Conservation (phyloP, 768 basidiomycete species). For the Tricholomella constricta region DNA sequence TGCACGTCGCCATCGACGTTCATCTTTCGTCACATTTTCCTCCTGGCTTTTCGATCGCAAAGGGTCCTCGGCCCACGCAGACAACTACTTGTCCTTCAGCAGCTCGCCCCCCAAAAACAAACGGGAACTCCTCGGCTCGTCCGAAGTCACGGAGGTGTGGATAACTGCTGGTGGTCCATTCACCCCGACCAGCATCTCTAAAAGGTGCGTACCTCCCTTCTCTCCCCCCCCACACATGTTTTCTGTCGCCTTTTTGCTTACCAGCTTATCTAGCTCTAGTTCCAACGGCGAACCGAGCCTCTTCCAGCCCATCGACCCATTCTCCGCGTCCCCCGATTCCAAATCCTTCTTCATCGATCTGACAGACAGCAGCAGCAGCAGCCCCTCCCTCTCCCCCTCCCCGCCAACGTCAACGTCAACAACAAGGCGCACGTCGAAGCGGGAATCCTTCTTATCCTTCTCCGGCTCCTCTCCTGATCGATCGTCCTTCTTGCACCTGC, state of each 20-base stretch:
- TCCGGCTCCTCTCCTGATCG: conserved; percentile 33
- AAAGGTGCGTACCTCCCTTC: conserved; percentile 28
- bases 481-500: conserved; percentile 23
- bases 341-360: conserved; percentile 47
- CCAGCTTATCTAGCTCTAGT: conserved; percentile 9
- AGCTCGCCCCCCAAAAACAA: conserved; percentile 19
- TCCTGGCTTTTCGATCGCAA: conserved; percentile 38
- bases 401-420: too few relatives aligned
- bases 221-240: too few relatives aligned
- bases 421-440: conserved; percentile 26
- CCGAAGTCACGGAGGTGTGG: conserved; percentile 31
- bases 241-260: background rate
- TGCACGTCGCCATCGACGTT: conserved; percentile 25
- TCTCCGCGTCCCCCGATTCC: conserved; percentile 41
- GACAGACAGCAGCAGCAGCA: conserved; percentile 32
- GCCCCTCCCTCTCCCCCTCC: too few relatives aligned
- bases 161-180: conserved; percentile 34
- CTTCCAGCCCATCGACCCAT: conserved; percentile 38
- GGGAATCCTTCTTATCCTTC: conserved; percentile 45
- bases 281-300: conserved; percentile 16
- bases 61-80: conserved; percentile 17
- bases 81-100: conserved; percentile 25
- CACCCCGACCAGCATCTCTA: conserved; percentile 26
- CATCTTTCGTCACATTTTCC: conserved; percentile 36
- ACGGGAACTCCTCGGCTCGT: conserved; percentile 12